A percentile compares a stretch with the other conserved stretches of the same genome.
phyloP scores from a whole-genome alignment of 306 rosid species.

The Heteromeles arbutifolia region DNA sequence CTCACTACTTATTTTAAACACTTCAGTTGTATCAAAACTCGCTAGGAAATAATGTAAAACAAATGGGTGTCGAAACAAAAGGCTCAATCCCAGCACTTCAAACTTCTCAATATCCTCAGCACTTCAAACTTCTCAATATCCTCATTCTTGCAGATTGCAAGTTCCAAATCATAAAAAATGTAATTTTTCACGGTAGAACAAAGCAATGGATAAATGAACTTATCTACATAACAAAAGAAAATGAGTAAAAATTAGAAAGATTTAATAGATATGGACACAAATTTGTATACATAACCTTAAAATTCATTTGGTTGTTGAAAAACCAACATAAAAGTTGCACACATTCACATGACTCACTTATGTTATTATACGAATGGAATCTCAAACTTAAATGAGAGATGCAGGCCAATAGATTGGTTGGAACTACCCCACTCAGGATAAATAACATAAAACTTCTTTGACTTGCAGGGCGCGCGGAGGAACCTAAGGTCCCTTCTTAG shows the following conservation, averaged over 20 bases:
- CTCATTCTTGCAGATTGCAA: constrained; percentile 66
- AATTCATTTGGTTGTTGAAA: no score
- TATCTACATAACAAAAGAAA: constrained; percentile 44
- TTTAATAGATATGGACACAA: not conserved
- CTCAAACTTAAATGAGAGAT: no score
- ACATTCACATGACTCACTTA: not conserved
- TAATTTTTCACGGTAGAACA: constrained; percentile 64
- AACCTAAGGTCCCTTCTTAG: no score
- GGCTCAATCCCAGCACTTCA: constrained; percentile 88
- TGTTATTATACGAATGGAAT: no score
- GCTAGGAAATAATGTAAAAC: constrained; percentile 62
- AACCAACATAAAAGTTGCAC: no score
- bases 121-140: constrained; percentile 55
- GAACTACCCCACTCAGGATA: no score
- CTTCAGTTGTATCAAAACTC: constrained; percentile 38
- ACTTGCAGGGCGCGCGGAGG: no score
- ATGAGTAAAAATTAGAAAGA: constrained; percentile 1
- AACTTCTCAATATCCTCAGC: no score
- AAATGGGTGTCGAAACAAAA: constrained; percentile 68
- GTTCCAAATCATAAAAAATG: constrained; percentile 70
- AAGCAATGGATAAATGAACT: constrained; percentile 87
- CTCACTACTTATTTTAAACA: constrained; percentile 54
- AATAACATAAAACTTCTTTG: no score
- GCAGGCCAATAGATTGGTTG: no score
- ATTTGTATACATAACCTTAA: not conserved